Base-by-base conservation (phyloP, 2,329 filamentous ascomycete genomes). In the Rhynchosporium agropyri region DNA sequence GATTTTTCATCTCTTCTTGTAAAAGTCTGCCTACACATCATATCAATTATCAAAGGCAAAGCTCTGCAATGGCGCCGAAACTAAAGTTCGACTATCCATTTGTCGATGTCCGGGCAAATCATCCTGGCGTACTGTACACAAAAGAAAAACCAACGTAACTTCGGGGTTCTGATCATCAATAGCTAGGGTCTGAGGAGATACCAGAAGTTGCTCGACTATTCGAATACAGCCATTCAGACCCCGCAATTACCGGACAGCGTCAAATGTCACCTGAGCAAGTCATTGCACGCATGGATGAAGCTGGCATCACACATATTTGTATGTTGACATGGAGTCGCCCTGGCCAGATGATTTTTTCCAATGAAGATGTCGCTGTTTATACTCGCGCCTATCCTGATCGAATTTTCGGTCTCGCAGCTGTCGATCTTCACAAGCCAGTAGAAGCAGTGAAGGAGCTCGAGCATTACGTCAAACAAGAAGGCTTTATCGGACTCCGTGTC, bases 351-450 rank as follows among this genome's bases (percentile, higher is more conserved):
- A 42, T 6, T 42, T 42, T 42, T 9, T 8, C 2, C 36, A 40
- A 40, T 40, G 12, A 8, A 40, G 40, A 43, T 43, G n/a, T 43
- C 10, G 6, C 3, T 13, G 40, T 13, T 43, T 15, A 13, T 13
- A 13, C 42, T 3, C 9, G 13, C 42, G 4, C 20, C 10, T n/a
- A 7, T 43, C 10, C 10, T 43, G 9, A n/a, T 3, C 3, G 42
- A 43, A 40, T 73, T 53, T 65, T 71, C 53, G 69, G 70, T 10
- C 54, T 72, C n/a, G 71, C 65, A n/a, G 55, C 64, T 4, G 70
- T 72, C 20, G 61, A 72, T 58, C 64, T 73, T 33, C 69, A 62
- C 46, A 63, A 71, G 55, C 71, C 70, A 3, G 69, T 73, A 3
- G 46, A 38, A 15, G 68, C 66, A 5, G 71, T 72, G 36, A 68